Conservation (phyloP, 2,329 filamentous ascomycete genomes). For the Chrysosporium queenslandicum region DNA sequence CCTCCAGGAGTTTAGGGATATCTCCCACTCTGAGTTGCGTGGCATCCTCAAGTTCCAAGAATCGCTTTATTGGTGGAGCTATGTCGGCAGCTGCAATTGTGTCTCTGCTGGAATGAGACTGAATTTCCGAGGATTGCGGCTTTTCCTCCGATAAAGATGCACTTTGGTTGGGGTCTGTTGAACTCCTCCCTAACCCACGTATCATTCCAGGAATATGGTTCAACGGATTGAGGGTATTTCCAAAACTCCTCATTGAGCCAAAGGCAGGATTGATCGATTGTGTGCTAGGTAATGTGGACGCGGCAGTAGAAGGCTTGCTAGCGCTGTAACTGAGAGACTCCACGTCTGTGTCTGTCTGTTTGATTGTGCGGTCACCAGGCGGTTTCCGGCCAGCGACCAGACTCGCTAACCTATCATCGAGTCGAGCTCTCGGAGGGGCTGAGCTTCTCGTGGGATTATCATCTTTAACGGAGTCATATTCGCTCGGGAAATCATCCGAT, state of each 20-base stretch:
- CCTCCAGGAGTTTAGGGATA: slow-evolving; percentile 58
- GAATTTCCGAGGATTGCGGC: slow-evolving; percentile 10
- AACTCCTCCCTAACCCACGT: slow-evolving; percentile 56
- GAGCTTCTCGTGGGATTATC: slow-evolving; percentile 28
- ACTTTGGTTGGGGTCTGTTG: slow-evolving; percentile 37
- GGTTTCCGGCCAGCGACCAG: slow-evolving; percentile 58
- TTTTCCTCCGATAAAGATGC: not conserved
- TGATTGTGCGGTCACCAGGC: slow-evolving; percentile 58
- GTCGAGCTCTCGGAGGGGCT: slow-evolving; percentile 30
- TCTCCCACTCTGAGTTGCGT: slow-evolving; percentile 64
- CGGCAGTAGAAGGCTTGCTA: slow-evolving; percentile 18
- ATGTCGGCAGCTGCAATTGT: slow-evolving; percentile 17
- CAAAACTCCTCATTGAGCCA: slow-evolving; percentile 71
- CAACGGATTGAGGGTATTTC: slow-evolving; percentile 73
- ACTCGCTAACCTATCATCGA: slow-evolving; percentile 58
- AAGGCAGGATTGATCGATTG: slow-evolving; percentile 49
- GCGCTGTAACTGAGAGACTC: slow-evolving; percentile 12
- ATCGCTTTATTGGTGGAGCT: slow-evolving; percentile 58
- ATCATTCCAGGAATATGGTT: slow-evolving; percentile 69
- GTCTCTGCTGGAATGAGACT: not conserved
- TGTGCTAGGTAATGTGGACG: slow-evolving; percentile 24
- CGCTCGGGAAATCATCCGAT: slow-evolving; percentile 46
- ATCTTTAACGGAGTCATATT: slow-evolving; percentile 44
- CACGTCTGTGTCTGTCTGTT: slow-evolving; percentile 18
- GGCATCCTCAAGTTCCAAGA: slow-evolving; percentile 61